These are phyloP conservation scores for Ganoderma sinense DNA, from an alignment of 1,284 basidiomycete species.

Conservation along the genomic window DNA sequence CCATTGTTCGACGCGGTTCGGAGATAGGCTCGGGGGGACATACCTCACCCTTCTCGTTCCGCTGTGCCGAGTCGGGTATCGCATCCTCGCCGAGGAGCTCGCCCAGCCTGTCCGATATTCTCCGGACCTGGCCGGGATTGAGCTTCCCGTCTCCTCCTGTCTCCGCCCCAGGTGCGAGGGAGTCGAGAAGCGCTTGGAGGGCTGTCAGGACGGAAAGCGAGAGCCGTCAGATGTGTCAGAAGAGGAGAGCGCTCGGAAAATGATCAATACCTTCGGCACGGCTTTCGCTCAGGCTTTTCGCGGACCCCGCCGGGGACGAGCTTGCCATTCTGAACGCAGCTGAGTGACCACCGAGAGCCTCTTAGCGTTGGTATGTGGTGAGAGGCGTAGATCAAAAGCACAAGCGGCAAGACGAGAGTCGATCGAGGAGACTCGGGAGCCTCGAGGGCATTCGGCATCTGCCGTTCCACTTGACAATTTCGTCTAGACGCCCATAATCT, in stretches of 20 bases:
- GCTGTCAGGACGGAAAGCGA: slow-evolving; percentile 42
- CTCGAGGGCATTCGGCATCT: slow-evolving; percentile 21
- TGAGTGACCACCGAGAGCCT: neutral
- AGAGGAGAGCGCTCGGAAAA: slow-evolving; percentile 8
- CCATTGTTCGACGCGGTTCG: slow-evolving; percentile 26
- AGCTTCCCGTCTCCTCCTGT: slow-evolving; percentile 42
- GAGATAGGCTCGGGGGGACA: slow-evolving; percentile 35
- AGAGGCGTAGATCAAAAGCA: neutral
- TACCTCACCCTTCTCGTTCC: slow-evolving; percentile 70
- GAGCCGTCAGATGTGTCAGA: slow-evolving; percentile 26
- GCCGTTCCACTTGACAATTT: slow-evolving; percentile 31
- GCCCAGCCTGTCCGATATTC: slow-evolving; percentile 65
- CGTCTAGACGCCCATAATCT: slow-evolving; percentile 27
- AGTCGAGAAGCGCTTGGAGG: slow-evolving; percentile 58
- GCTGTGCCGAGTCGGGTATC: slow-evolving; percentile 43
- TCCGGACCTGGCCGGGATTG: slow-evolving; percentile 57
- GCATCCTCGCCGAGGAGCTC: slow-evolving; percentile 63
- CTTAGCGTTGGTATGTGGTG: neutral
- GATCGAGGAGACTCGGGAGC: neutral
- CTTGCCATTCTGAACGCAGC: slow-evolving; percentile 20
- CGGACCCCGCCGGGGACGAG: slow-evolving; percentile 25
- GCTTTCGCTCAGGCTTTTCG: slow-evolving; percentile 40
- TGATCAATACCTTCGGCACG: slow-evolving; percentile 41
- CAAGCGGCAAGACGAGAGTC: neutral
- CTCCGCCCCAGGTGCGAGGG: slow-evolving; percentile 48